These are phyloP conservation scores for Alternaria triticimaculans DNA, from an alignment of 2,329 filamentous ascomycete species.

Conservation along the genomic window DNA sequence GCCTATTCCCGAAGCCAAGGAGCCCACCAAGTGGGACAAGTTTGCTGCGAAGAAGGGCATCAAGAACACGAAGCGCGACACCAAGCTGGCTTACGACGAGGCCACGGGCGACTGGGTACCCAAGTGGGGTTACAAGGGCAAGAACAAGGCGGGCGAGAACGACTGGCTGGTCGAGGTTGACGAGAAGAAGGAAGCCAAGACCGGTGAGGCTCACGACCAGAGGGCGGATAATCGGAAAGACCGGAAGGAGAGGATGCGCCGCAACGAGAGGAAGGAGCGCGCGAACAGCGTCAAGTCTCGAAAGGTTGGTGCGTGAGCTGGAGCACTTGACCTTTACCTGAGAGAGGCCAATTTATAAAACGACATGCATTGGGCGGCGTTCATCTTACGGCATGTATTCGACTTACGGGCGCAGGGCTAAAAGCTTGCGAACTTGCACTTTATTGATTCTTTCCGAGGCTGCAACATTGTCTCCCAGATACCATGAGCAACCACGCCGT, in stretches of 20 bases:
- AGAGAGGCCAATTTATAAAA: constrained; percentile 12
- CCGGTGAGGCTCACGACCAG: constrained; percentile 63
- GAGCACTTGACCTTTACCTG: constrained; percentile 12
- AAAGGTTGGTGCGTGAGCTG: constrained; percentile 52
- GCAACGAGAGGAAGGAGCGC: constrained; percentile 53
- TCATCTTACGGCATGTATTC: constrained; percentile 24
- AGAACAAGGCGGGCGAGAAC: constrained; percentile 81
- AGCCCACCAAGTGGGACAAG: constrained; percentile 91
- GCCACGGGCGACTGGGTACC: constrained; percentile 85
- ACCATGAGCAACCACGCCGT: background rate
- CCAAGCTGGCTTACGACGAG: constrained; percentile 85
- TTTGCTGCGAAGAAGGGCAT: constrained; percentile 98
- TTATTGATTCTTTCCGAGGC: background rate
- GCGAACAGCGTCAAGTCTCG: constrained; percentile 70
- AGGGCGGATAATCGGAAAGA: constrained; percentile 68
- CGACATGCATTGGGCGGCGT: constrained; percentile 41
- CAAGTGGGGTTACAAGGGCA: constrained; percentile 93
- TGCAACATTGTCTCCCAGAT: background rate
- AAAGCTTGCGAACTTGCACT: constrained; percentile 10
- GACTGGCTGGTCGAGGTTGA: constrained; percentile 95
- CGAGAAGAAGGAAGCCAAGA: constrained; percentile 70
- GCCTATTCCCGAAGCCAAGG: constrained; percentile 79
- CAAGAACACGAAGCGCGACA: constrained; percentile 82
- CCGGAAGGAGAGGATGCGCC: constrained; percentile 56
- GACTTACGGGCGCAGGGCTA: constrained; percentile 13